Conservation (phyloP, 176 grass and related monocot species). For the Aegilops umbellulata region DNA sequence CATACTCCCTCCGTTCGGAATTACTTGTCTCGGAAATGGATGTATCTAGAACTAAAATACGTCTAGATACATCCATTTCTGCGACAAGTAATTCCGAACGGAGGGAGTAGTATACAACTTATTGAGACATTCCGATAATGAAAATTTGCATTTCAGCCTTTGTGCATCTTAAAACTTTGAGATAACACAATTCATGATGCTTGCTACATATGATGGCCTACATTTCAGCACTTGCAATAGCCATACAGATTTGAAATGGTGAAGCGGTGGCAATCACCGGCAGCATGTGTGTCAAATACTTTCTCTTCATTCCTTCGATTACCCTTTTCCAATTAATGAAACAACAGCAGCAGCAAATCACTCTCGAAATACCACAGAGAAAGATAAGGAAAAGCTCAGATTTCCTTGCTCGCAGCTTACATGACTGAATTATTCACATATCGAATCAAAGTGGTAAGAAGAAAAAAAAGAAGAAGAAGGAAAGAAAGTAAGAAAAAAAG, state of each 20-base stretch:
- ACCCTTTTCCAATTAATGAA: conserved; percentile 50
- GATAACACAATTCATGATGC: not conserved
- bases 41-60: too few species aligned
- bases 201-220: not conserved
- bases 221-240: not conserved
- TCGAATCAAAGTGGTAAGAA: conserved; percentile 56
- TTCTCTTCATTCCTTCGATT: conserved; percentile 33
- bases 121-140: not conserved
- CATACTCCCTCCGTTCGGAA: too few species aligned
- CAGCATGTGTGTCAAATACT: conserved; percentile 28
- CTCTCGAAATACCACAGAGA: conserved; percentile 27
- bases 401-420: conserved; percentile 58
- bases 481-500: not conserved
- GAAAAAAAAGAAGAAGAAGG: not conserved
- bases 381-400: conserved; percentile 58
- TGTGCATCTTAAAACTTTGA: not conserved
- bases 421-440: conserved; percentile 72
- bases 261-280: not conserved
- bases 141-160: not conserved
- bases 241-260: not conserved
- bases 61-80: too few species aligned
- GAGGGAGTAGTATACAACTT: not conserved
- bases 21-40: too few species aligned
- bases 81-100: too few species aligned
- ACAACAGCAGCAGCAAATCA: conserved; percentile 23